A percentile compares a stretch with the other conserved stretches of the same genome.
Evolutionary conservation across 352 stramenopile genomes (phyloP).

Genomic region (Phytophthora macrochlamydospora): DNA sequence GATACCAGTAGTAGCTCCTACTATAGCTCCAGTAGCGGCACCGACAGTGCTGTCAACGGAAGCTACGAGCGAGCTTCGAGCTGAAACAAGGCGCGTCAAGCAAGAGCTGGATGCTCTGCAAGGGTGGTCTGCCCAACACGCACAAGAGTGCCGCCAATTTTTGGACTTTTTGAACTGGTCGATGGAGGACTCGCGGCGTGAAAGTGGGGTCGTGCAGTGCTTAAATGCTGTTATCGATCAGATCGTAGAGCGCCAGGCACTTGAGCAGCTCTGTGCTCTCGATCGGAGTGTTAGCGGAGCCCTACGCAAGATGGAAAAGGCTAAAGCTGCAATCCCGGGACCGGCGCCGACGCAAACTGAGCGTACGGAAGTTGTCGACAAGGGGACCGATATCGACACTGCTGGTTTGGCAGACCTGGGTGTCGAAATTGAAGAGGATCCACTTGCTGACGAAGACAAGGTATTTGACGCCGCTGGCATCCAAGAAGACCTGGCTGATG

Average conservation of each 20-base stretch:
- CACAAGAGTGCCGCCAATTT: no score
- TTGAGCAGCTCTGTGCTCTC: conserved; percentile 25
- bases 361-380: neutral
- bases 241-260: conserved; percentile 26
- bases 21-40: neutral
- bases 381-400: neutral
- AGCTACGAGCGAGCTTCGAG: no score
- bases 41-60: no score
- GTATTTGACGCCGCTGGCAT: neutral
- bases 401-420: neutral
- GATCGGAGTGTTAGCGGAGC: conserved; percentile 8
- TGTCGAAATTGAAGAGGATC: neutral
- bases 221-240: conserved; percentile 36
- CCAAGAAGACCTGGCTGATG: neutral
- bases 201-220: conserved; percentile 33
- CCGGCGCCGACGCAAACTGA: neutral
- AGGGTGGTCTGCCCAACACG: no score
- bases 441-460: neutral
- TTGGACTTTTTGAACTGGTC: conserved; percentile 45
- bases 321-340: neutral
- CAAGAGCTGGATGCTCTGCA: no score
- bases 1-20: conserved; percentile 1
- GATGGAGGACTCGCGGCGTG: conserved; percentile 33
- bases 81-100: no score
- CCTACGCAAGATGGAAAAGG: conserved; percentile 6